Percentiles rank a stretch among this genome's conserved stretches.
Conservation (phyloP, 495 filamentous ascomycete genomes). For the Hyphodiscus hymeniophilus region DNA sequence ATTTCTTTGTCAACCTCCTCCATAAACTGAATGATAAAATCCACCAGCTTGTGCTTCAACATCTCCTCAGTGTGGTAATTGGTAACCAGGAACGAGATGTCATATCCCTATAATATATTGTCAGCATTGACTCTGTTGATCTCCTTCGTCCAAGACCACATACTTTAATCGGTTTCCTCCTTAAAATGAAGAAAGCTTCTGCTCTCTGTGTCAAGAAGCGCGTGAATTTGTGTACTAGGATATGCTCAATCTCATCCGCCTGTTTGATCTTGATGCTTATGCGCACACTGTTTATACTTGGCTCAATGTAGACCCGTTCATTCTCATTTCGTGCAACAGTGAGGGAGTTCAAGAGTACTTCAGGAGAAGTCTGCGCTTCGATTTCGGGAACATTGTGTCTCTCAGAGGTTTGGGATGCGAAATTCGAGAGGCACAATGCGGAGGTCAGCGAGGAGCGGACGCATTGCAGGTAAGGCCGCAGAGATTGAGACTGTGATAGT, state of each 20-base stretch:
- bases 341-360: constrained; percentile 88
- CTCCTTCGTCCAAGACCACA: constrained; percentile 4
- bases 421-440: constrained; percentile 91
- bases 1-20: constrained; percentile 99
- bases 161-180: constrained; percentile 93
- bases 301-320: constrained; percentile 88
- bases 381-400: constrained; percentile 97
- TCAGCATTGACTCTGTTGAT: not conserved
- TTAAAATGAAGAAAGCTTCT: constrained; percentile 93
- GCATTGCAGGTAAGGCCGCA: constrained; percentile 94
- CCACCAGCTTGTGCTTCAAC: constrained; percentile 96
- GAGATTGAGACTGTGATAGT: constrained; percentile 78
- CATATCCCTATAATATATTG: constrained; percentile 64
- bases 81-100: constrained; percentile 97
- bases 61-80: constrained; percentile 98
- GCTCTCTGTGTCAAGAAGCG: constrained; percentile 92
- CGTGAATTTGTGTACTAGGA: constrained; percentile 95
- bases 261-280: constrained; percentile 98
- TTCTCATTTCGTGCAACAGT: constrained; percentile 89
- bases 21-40: constrained; percentile 99
- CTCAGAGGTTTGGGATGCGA: constrained; percentile 92
- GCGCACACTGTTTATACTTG: constrained; percentile 89
- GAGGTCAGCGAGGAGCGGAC: constrained; percentile 91
- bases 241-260: constrained; percentile 97
- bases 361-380: constrained; percentile 83